A percentile compares a stretch with the other conserved stretches of the same genome.
Conservation (phyloP, 345 rosid genomes). For the thale cress (Arabidopsis thaliana) region TAIR10.1 NC_003076.8:18062501-18063000, state of each 20-base stretch:
- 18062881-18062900: too few species aligned
- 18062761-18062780: constrained; percentile 40
- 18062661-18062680: constrained; percentile 58
- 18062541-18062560: constrained; percentile 42
- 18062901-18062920: too few species aligned
- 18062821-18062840: constrained; percentile 44
- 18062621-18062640: constrained; percentile 60
- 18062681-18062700: constrained; percentile 56
- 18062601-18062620: constrained; percentile 74
- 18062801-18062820: constrained; percentile 44
- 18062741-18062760: constrained; percentile 45
- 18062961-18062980: too few species aligned
- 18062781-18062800: constrained; percentile 39
- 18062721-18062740: constrained; percentile 30
- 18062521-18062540: constrained; percentile 26
- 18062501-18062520: constrained; percentile 41
- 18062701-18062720: constrained; percentile 58
- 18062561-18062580: constrained; percentile 40
- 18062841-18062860: not conserved
- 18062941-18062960: too few species aligned
- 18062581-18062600: constrained; percentile 47
- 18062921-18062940: too few species aligned
- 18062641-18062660: constrained; percentile 75
- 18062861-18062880: too few species aligned
- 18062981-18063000: too few species aligned